Conservation (phyloP, 169 alveolate species). For the Cryptosporidium baileyi region DNA sequence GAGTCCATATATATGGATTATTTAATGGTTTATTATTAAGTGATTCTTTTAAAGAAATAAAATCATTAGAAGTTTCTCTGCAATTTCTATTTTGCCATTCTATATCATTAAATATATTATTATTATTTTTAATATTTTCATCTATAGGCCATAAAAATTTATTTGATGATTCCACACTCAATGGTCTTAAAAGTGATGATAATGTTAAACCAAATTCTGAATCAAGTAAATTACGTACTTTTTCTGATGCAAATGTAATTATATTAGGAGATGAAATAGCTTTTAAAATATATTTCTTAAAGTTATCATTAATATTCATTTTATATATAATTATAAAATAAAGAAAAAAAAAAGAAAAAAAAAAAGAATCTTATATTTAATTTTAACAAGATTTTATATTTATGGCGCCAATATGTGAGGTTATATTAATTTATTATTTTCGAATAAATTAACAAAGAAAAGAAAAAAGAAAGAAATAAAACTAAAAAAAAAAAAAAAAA, state of each 20-base stretch:
- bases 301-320: conserved; percentile 26
- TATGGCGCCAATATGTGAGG: too few relatives aligned
- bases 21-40: conserved; percentile 27
- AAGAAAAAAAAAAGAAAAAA: not conserved
- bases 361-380: too few relatives aligned
- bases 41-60: not conserved
- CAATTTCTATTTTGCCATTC: conserved; percentile 11
- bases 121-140: not conserved
- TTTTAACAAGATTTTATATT: too few relatives aligned
- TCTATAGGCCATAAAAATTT: conserved; percentile 46
- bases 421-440: too few relatives aligned
- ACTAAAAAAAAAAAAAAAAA: too few relatives aligned
- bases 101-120: not conserved
- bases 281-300: conserved; percentile 18
- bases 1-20: conserved; percentile 6
- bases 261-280: conserved; percentile 26
- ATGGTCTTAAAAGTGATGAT: conserved; percentile 28
- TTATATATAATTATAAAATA: not conserved
- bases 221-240: conserved; percentile 6
- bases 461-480: too few relatives aligned
- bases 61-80: not conserved
- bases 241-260: conserved; percentile 34
- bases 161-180: conserved; percentile 22
- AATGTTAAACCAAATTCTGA: conserved; percentile 37
- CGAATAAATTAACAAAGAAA: too few relatives aligned